These are phyloP conservation scores for Antarctomyces pellizariae DNA, from an alignment of 495 filamentous ascomycete genomes.

Conservation along the genomic window DNA sequence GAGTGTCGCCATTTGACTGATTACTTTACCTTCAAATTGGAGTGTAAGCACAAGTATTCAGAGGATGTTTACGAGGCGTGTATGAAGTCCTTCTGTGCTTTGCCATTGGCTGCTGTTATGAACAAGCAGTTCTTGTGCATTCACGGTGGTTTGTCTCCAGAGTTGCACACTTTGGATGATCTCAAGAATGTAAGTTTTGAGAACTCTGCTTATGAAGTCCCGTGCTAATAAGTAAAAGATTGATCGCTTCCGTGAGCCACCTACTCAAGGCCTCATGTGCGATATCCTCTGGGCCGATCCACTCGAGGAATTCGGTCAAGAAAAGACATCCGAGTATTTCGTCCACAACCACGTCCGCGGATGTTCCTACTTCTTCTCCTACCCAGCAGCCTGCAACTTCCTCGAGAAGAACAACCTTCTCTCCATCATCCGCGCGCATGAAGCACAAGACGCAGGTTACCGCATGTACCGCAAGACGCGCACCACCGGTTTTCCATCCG, in stretches of 20 bases:
- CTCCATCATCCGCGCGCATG: constrained; percentile 95
- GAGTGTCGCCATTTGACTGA: constrained; percentile 97
- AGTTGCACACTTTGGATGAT: constrained; percentile 88
- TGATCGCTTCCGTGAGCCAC: constrained; percentile 91
- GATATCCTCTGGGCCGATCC: constrained; percentile 98
- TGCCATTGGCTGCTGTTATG: constrained; percentile 93
- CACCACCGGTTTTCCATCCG: constrained; percentile 93
- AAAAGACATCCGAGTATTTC: constrained; percentile 93
- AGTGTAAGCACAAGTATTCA: constrained; percentile 98
- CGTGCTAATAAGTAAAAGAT: constrained; percentile 29
- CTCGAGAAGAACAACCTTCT: constrained; percentile 96
- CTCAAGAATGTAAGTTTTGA: constrained; percentile 47
- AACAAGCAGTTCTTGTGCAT: constrained; percentile 99
- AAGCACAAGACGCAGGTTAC: constrained; percentile 95
- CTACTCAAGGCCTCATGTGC: constrained; percentile 95
- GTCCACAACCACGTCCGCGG: constrained; percentile 95
- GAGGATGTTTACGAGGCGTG: constrained; percentile 93
- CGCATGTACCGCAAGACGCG: constrained; percentile 97
- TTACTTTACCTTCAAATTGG: constrained; percentile 98
- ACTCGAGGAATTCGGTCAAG: constrained; percentile 96
- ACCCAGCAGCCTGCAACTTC: constrained; percentile 93
- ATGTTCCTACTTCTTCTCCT: constrained; percentile 98
- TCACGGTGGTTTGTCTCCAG: constrained; percentile 85
- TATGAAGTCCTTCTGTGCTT: constrained; percentile 88
- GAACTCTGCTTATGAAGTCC: not conserved